Evolutionary conservation across 805 yeast genomes (phyloP).

Genomic region (Wickerhamiella siamensis): DNA sequence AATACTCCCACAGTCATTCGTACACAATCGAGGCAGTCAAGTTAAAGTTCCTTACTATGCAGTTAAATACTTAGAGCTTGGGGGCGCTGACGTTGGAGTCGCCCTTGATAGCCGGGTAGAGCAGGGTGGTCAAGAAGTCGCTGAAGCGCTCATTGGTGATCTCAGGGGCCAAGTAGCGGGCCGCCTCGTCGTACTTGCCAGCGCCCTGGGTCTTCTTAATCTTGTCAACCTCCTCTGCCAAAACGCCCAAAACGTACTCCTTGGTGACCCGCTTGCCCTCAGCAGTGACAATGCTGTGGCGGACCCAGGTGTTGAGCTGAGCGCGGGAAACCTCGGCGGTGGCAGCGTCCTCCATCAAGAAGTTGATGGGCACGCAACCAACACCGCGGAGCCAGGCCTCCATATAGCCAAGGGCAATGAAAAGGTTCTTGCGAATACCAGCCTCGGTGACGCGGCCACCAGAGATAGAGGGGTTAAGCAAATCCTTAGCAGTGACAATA

Average conservation of each 20-base stretch:
- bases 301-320: slow-evolving; percentile 63
- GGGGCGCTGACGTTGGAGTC: slow-evolving; percentile 13
- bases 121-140: slow-evolving; percentile 52
- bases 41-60: not conserved
- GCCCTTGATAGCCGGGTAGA: slow-evolving; percentile 40
- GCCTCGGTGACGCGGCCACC: slow-evolving; percentile 47
- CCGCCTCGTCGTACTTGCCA: slow-evolving; percentile 40
- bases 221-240: slow-evolving; percentile 43
- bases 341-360: slow-evolving; percentile 67
- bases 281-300: slow-evolving; percentile 43
- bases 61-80: slow-evolving; percentile 14
- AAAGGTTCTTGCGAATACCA: slow-evolving; percentile 49
- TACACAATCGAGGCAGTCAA: not conserved
- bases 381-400: slow-evolving; percentile 62
- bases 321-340: slow-evolving; percentile 67
- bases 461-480: slow-evolving; percentile 46
- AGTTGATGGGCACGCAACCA: slow-evolving; percentile 64
- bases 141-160: slow-evolving; percentile 46
- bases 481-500: slow-evolving; percentile 41
- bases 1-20: no score
- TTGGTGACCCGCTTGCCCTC: slow-evolving; percentile 40
- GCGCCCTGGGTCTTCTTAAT: slow-evolving; percentile 35
- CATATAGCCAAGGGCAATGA: slow-evolving; percentile 53
- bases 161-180: slow-evolving; percentile 47
- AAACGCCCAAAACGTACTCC: slow-evolving; percentile 35